phyloP scores from a whole-genome alignment of 2,329 filamentous ascomycete genomes.

The Pseudocercospora fijiensis region DNA sequence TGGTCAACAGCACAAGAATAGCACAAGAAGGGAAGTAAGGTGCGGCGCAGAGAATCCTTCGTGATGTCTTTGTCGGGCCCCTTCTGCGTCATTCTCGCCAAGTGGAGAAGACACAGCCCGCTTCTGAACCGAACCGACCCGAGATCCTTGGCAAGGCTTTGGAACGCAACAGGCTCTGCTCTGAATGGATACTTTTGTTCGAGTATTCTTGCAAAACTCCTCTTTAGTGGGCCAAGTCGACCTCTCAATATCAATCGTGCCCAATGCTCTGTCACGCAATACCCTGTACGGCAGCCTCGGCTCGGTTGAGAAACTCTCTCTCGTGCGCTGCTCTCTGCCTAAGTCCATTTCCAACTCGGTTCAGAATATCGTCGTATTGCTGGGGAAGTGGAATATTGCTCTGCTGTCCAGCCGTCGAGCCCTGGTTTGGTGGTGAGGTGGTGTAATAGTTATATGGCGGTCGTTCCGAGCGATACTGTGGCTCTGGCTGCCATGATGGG shows the following conservation, averaged over 20 bases:
- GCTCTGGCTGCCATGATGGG: not conserved
- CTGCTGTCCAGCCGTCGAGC: not conserved
- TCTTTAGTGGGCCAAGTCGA: not conserved
- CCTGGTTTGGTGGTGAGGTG: not conserved
- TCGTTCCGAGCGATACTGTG: not conserved
- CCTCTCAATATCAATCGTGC: not conserved
- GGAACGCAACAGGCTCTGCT: not conserved
- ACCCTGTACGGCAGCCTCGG: not conserved
- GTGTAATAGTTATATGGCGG: not conserved
- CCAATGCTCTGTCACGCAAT: not conserved
- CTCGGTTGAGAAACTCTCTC: not conserved
- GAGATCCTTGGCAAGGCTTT: not conserved
- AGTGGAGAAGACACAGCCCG: not conserved
- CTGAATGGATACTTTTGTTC: not conserved
- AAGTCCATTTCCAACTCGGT: not conserved
- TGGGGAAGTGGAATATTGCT: not conserved
- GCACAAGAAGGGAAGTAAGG: not conserved
- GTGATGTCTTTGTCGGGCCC: not conserved
- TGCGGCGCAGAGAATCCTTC: not conserved
- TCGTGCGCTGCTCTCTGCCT: not conserved
- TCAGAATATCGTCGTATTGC: not conserved
- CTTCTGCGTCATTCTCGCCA: not conserved
- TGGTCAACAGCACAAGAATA: not conserved
- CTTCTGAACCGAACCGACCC: not conserved
- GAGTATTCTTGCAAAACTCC: not conserved